Conservation (phyloP, 108 stramenopile species). For the Tribonema minus region DNA sequence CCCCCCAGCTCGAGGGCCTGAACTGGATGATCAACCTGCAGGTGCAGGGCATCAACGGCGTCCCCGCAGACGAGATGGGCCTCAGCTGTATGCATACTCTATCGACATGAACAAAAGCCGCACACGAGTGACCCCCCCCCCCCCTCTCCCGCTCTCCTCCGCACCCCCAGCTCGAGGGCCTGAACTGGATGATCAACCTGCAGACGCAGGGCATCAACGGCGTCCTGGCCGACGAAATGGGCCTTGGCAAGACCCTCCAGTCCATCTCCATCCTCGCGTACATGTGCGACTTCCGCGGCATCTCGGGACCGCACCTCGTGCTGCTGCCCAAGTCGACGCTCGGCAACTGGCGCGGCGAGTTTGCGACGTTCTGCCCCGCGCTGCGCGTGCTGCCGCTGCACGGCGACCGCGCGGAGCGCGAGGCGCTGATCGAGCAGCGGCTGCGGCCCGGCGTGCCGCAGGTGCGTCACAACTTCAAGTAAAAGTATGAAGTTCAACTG, state of each 20-base stretch:
- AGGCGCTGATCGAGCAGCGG: too few relatives aligned
- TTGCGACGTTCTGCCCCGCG: constrained; percentile 84
- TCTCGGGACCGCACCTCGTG: constrained; percentile 88
- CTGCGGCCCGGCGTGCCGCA: too few relatives aligned
- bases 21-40: constrained; percentile 57
- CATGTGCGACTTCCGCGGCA: constrained; percentile 58
- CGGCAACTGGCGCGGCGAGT: constrained; percentile 96
- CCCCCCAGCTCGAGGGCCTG: constrained; percentile 54
- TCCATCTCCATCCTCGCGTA: constrained; percentile 74
- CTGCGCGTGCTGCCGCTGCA: constrained; percentile 69
- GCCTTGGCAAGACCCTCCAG: constrained; percentile 84
- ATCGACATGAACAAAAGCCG: too few relatives aligned
- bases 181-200: constrained; percentile 59
- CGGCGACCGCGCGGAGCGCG: too few relatives aligned
- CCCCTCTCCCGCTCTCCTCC: too few relatives aligned
- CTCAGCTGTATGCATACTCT: too few relatives aligned
- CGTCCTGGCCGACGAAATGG: constrained; percentile 59
- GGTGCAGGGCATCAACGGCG: constrained; percentile 55
- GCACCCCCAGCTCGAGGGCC: constrained; percentile 56
- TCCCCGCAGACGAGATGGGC: too few relatives aligned
- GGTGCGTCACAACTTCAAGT: too few relatives aligned
- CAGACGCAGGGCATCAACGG: constrained; percentile 58
- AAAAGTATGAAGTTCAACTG: too few relatives aligned
- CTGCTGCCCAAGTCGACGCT: constrained; percentile 94
- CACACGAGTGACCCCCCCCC: too few relatives aligned